Base-by-base conservation (phyloP, 148 eudicot genomes). In the Nyssa sinensis region DNA sequence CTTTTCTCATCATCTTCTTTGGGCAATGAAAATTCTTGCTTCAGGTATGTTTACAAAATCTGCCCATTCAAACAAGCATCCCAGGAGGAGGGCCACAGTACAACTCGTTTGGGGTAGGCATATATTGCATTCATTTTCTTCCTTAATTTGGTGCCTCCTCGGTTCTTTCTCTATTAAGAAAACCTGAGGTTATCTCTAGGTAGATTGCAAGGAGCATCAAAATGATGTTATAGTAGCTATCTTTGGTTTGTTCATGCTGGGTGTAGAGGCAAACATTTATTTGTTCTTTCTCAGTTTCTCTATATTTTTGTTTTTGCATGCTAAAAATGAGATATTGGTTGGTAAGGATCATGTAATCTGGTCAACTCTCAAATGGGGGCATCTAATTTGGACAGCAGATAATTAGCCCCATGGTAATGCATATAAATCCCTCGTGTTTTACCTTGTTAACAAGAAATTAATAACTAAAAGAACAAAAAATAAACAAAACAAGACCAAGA, bases 1-100 rank as follows among this genome's bases (percentile, higher is more conserved):
- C 28, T 32, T 41, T 64, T 65, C 60, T 79, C 25, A 32, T 73
- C 5, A 37, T 41, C 60, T 49, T 65, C n/a, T 58, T 64, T 79
- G 37, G 53, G 39, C 14, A 70, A 41, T 69, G 79, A 41, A 62
- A 62, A 65, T 68, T 61, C 68, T 39, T 74, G 61, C 67, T 77
- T 81, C 90, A 95, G 98, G 85, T 92, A 92, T 79, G 88, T 88
- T 55, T 95, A 92, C 85, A 92, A 89, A 80, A 81, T 92, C 74
- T 92, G 98, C 74, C 98, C 98, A n/a, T 95, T 79, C 75, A 90
- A 89, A 75, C 86, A 95, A 85, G 93, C 98, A 80, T 83, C 93
- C 73, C 97, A 92, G 80, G 91, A 63, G 57, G 98, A 95, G 82
- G 96, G 97, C 60, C 83, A 92, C 75, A 92, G 97, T 81, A 84